A percentile compares a stretch with the other conserved stretches of the same genome.
Evolutionary conservation across 2,329 filamentous ascomycete genomes (phyloP).

Genomic region (Tolypocladium sp.): DNA sequence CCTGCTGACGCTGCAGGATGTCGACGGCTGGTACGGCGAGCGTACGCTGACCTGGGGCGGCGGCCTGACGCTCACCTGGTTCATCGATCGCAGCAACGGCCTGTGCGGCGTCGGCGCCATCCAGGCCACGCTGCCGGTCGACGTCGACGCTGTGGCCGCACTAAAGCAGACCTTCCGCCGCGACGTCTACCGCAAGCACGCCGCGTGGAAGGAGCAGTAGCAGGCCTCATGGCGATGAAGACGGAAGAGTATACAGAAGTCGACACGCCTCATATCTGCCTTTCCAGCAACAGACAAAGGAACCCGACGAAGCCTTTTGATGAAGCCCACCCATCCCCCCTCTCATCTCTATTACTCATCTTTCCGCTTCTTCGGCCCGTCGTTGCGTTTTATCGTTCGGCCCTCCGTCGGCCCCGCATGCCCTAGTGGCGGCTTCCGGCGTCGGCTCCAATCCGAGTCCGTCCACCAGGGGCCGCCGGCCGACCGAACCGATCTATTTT

Average conservation of each 20-base stretch:
- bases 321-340: too few relatives aligned
- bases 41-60: constrained; percentile 36
- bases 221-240: constrained; percentile 10
- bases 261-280: too few relatives aligned
- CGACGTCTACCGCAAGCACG: constrained; percentile 29
- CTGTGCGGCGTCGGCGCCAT: constrained; percentile 32
- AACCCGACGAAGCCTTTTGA: too few relatives aligned
- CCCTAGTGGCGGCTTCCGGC: constrained; percentile 3
- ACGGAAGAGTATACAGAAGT: constrained; percentile 39
- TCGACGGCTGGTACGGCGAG: constrained; percentile 32
- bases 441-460: too few relatives aligned
- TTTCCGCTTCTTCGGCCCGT: too few relatives aligned
- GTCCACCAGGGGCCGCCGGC: too few relatives aligned
- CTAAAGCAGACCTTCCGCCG: constrained; percentile 33
- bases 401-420: too few relatives aligned
- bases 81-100: constrained; percentile 37
- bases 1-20: constrained; percentile 27
- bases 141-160: constrained; percentile 7
- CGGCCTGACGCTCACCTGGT: constrained; percentile 35
- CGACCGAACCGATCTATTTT: too few relatives aligned
- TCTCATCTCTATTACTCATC: too few relatives aligned
- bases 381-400: too few relatives aligned
- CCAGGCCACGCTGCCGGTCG: constrained; percentile 26
- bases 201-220: background rate
- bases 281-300: too few relatives aligned